A percentile compares a stretch with the other conserved stretches of the same genome.
phyloP scores from a whole-genome alignment of 139 green algal genomes.

The Edaphochlamys debaryana region DNA sequence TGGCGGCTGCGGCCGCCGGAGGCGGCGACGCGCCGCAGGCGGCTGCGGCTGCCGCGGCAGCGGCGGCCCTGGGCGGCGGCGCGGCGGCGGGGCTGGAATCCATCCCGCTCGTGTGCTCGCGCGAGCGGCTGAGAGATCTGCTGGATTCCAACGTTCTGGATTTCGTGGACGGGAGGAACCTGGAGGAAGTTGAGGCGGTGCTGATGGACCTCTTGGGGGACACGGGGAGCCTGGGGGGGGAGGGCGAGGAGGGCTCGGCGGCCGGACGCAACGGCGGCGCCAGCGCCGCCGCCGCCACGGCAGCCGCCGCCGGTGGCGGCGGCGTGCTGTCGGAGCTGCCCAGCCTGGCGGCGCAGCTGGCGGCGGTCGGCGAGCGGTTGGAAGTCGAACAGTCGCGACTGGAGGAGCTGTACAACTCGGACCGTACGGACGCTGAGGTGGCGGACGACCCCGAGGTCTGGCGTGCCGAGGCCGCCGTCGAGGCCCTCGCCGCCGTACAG shows the following conservation, averaged over 20 bases:
- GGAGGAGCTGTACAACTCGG: slow-evolving; percentile 1
- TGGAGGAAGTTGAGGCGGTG: slow-evolving; percentile 18
- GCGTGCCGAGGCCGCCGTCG: slow-evolving; percentile 6
- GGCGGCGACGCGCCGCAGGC: background rate
- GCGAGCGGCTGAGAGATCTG: slow-evolving; percentile 19
- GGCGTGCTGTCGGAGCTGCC: background rate
- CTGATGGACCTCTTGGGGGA: slow-evolving; percentile 2
- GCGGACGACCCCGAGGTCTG: slow-evolving; percentile 15
- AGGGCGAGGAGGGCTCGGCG: background rate
- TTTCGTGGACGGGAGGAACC: slow-evolving; percentile 13
- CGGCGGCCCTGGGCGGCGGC: background rate
- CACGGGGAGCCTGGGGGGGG: background rate
- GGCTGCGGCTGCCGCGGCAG: background rate
- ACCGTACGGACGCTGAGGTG: background rate
- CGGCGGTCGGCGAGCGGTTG: background rate
- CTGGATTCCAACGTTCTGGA: slow-evolving; percentile 18
- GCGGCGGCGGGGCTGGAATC: background rate
- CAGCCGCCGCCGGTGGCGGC: too few relatives aligned
- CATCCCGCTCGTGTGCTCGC: background rate
- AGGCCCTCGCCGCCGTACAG: background rate
- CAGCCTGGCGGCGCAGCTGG: background rate
- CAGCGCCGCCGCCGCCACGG: too few relatives aligned
- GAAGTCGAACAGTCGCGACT: background rate
- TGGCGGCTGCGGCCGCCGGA: background rate
- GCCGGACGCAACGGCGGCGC: background rate